Conservation (phyloP, 2,329 filamentous ascomycete genomes). For the Penicillium sp. region DNA sequence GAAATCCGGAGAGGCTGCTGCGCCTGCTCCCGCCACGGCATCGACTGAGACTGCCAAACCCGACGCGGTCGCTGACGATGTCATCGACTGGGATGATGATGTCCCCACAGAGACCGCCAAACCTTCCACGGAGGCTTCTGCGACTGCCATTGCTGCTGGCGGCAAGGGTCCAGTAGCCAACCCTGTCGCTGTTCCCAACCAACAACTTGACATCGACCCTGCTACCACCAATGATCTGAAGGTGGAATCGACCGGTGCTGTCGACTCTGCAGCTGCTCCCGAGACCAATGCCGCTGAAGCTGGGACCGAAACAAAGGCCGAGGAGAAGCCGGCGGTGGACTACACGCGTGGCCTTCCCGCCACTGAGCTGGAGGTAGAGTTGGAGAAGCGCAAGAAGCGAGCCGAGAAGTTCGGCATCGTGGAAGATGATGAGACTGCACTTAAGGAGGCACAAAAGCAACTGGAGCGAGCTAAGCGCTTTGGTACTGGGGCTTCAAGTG, state of each 20-base stretch:
- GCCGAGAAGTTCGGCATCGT: conserved; percentile 45
- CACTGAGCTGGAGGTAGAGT: conserved; percentile 41
- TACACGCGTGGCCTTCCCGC: conserved; percentile 40
- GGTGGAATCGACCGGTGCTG: conserved; percentile 25
- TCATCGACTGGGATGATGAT: conserved; percentile 43
- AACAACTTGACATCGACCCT: conserved; percentile 33
- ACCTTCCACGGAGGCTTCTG: conserved; percentile 28
- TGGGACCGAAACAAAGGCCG: conserved; percentile 16
- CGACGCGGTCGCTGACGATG: conserved; percentile 33
- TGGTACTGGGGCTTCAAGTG: conserved; percentile 25
- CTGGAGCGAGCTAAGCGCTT: conserved; percentile 45
- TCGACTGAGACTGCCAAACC: conserved; percentile 22
- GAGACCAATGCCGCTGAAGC: conserved; percentile 16
- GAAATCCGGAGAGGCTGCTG: conserved; percentile 16
- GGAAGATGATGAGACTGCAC: conserved; percentile 34
- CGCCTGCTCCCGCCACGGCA: background rate
- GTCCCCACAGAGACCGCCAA: conserved; percentile 25
- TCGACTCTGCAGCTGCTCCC: conserved; percentile 14
- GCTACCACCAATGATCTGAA: conserved; percentile 36
- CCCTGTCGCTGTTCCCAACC: conserved; percentile 37
- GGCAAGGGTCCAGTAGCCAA: conserved; percentile 35
- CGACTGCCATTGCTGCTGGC: conserved; percentile 33
- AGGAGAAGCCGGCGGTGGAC: conserved; percentile 32
- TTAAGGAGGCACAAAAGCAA: conserved; percentile 40
- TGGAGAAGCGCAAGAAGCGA: conserved; percentile 45